phyloP scores from a whole-genome alignment of 1,139 yeast genomes.

The Magnusiomyces ingens region DNA sequence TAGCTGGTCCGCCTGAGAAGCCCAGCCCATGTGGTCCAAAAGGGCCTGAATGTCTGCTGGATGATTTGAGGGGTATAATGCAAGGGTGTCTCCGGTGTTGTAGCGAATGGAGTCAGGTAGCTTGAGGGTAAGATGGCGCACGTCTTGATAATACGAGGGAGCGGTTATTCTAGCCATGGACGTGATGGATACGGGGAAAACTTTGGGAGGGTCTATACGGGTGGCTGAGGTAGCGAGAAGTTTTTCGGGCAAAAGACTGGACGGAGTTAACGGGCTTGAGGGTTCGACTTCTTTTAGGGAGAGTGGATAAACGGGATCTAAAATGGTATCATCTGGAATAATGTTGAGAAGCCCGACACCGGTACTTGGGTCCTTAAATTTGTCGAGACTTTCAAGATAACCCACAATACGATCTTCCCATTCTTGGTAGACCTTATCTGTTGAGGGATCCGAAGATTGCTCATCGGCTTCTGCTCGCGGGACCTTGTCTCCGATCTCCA shows the following conservation, averaged over 20 bases:
- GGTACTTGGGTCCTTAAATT: neutral
- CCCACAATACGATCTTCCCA: slow-evolving; percentile 57
- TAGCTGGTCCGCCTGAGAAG: slow-evolving; percentile 52
- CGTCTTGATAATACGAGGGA: slow-evolving; percentile 81
- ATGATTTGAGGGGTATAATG: slow-evolving; percentile 69
- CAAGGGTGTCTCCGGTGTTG: slow-evolving; percentile 74
- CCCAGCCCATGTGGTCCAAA: slow-evolving; percentile 69
- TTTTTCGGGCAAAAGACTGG: slow-evolving; percentile 25
- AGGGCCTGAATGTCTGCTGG: slow-evolving; percentile 57
- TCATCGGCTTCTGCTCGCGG: slow-evolving; percentile 83
- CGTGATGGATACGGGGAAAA: too few species aligned
- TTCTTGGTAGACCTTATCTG: slow-evolving; percentile 68
- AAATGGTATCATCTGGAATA: slow-evolving; percentile 33
- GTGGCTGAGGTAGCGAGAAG: slow-evolving; percentile 27
- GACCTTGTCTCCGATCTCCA: slow-evolving; percentile 46
- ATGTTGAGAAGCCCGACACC: slow-evolving; percentile 16
- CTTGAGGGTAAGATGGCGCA: slow-evolving; percentile 54
- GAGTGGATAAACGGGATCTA: slow-evolving; percentile 1
- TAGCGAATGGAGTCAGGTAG: slow-evolving; percentile 31
- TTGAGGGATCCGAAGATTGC: slow-evolving; percentile 60
- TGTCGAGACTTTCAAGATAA: slow-evolving; percentile 32
- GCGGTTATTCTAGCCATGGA: slow-evolving; percentile 49
- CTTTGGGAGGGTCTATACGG: slow-evolving; percentile 17
- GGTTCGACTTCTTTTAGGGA: neutral
- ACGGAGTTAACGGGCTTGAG: too few species aligned